Percentiles rank a stretch among this genome's conserved stretches.
phyloP scores from a whole-genome alignment of 2,329 filamentous ascomycete genomes.

The Neopestalotiopsis sp. region DNA sequence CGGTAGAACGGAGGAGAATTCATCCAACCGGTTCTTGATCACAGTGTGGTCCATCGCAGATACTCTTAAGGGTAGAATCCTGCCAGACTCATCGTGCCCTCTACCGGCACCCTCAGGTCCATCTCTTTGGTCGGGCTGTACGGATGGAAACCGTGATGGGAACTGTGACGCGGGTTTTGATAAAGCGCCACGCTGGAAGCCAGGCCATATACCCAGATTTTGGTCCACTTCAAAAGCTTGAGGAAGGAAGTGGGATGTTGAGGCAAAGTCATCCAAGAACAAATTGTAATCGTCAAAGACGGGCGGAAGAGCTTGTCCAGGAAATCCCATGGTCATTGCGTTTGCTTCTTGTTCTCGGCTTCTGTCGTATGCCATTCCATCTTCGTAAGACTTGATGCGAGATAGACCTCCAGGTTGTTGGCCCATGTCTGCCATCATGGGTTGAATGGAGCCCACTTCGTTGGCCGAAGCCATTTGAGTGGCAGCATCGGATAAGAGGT shows the following conservation, averaged over 20 bases:
- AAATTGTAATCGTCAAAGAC: constrained; percentile 63
- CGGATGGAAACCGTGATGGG: constrained; percentile 59
- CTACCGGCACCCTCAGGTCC: constrained; percentile 41
- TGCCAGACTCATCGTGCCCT: constrained; percentile 48
- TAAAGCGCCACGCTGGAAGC: constrained; percentile 45
- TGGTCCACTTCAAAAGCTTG: constrained; percentile 60
- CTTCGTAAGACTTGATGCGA: constrained; percentile 56
- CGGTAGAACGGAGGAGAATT: constrained; percentile 66
- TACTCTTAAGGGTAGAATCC: constrained; percentile 50
- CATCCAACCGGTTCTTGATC: constrained; percentile 64
- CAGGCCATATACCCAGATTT: constrained; percentile 57
- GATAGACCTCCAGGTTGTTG: constrained; percentile 47
- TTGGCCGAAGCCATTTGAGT: constrained; percentile 58
- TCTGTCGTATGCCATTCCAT: constrained; percentile 56
- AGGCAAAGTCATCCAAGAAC: constrained; percentile 62
- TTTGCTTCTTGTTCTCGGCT: constrained; percentile 50
- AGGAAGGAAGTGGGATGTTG: constrained; percentile 61
- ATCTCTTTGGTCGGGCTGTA: constrained; percentile 59
- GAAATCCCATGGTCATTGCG: constrained; percentile 46
- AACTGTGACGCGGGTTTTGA: constrained; percentile 59
- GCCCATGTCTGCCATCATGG: constrained; percentile 52
- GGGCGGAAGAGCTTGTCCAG: constrained; percentile 44
- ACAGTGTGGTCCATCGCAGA: constrained; percentile 59
- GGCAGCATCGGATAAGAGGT: constrained; percentile 65
- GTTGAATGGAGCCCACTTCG: constrained; percentile 57